phyloP scores from a whole-genome alignment of 805 yeast species.

The Cyberlindnera euphorbiae region DNA sequence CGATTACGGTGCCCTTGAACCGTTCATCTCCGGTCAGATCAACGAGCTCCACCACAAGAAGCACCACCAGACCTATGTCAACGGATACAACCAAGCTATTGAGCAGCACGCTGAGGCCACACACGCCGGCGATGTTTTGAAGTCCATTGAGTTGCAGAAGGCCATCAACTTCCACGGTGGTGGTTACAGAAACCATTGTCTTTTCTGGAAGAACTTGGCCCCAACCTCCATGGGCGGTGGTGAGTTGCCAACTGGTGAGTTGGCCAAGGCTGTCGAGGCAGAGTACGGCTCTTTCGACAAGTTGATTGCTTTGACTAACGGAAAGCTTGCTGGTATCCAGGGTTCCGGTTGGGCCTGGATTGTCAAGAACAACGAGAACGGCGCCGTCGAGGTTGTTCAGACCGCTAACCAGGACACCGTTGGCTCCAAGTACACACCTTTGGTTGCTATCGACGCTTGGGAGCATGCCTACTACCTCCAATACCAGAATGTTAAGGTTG shows the following conservation, averaged over 20 bases:
- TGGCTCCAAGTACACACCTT: conserved; percentile 57
- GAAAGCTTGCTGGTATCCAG: conserved; percentile 78
- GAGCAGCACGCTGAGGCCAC: conserved; percentile 70
- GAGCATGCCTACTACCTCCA: conserved; percentile 95
- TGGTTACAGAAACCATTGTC: conserved; percentile 79
- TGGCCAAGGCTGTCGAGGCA: conserved; percentile 52
- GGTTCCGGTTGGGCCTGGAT: conserved; percentile 97
- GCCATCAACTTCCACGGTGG: conserved; percentile 89
- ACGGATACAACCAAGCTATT: conserved; percentile 72
- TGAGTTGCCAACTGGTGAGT: conserved; percentile 47
- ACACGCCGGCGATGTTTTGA: conserved; percentile 50
- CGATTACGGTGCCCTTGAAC: conserved; percentile 84
- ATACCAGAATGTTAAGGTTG: conserved; percentile 86
- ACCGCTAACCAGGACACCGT: conserved; percentile 87
- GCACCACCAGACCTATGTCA: conserved; percentile 91
- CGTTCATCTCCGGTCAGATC: conserved; percentile 79
- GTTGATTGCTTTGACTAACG: conserved; percentile 58
- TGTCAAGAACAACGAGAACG: conserved; percentile 72
- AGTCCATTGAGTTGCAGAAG: conserved; percentile 62
- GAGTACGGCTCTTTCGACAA: conserved; percentile 74
- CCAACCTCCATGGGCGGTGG: conserved; percentile 80
- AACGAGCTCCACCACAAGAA: conserved; percentile 83
- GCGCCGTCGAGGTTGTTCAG: conserved; percentile 73
- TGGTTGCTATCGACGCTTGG: conserved; percentile 93
- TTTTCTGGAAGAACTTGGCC: conserved; percentile 86